A percentile compares a stretch with the other conserved stretches of the same genome.
Conservation (phyloP, 1,284 basidiomycete species). For the Apiotrichum mycotoxinovorans region DNA sequence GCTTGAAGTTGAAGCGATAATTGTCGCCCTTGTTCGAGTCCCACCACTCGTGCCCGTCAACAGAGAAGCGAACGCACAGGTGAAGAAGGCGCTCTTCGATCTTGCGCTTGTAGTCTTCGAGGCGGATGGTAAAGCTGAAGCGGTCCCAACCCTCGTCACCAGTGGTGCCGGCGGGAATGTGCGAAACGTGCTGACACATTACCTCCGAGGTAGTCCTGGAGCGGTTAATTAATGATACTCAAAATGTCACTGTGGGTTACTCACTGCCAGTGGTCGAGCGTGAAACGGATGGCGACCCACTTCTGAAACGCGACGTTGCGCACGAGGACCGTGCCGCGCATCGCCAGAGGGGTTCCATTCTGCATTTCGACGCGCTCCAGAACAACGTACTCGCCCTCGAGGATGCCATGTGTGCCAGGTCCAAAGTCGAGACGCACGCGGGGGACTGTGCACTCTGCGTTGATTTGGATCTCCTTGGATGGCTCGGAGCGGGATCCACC, state of each 20-base stretch:
- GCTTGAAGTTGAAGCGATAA: conserved; percentile 52
- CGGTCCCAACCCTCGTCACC: conserved; percentile 52
- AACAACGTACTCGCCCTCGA: conserved; percentile 42
- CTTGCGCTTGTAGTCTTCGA: conserved; percentile 68
- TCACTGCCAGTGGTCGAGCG: conserved; percentile 57
- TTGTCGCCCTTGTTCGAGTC: conserved; percentile 52
- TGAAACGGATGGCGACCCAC: conserved; percentile 56
- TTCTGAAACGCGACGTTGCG: conserved; percentile 57
- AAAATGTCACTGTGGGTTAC: conserved; percentile 17
- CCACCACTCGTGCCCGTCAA: conserved; percentile 53
- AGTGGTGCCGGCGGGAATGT: conserved; percentile 46
- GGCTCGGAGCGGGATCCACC: conserved; percentile 15
- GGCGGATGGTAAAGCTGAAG: conserved; percentile 58
- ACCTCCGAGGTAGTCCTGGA: conserved; percentile 55
- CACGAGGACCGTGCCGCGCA: conserved; percentile 54
- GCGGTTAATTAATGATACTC: conserved; percentile 9
- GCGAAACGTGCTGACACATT: conserved; percentile 47
- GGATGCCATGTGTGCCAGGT: conserved; percentile 35
- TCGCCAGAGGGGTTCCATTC: conserved; percentile 28
- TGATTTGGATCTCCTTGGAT: conserved; percentile 36
- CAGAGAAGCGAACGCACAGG: conserved; percentile 62
- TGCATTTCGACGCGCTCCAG: conserved; percentile 46
- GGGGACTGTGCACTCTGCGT: conserved; percentile 39
- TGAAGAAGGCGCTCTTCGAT: conserved; percentile 64
- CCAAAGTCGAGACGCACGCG: conserved; percentile 47